phyloP scores from a whole-genome alignment of 73 alveolate genomes.

The Paramecium tetraurelia region DNA sequence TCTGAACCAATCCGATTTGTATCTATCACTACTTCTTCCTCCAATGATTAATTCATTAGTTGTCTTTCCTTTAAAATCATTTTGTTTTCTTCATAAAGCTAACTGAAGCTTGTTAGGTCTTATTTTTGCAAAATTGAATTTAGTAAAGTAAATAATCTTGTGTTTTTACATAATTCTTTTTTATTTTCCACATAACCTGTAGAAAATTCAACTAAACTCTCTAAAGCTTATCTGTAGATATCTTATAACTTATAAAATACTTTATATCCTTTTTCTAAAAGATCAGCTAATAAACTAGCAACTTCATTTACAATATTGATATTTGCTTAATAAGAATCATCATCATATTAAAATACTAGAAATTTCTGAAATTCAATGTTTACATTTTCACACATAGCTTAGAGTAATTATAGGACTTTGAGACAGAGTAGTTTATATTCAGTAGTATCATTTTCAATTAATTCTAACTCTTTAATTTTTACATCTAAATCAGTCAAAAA shows the following conservation, averaged over 20 bases:
- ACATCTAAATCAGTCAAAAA: background rate
- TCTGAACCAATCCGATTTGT: background rate
- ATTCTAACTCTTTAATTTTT: background rate
- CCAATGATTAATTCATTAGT: background rate
- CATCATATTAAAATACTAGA: background rate
- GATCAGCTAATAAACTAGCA: background rate
- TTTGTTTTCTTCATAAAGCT: background rate
- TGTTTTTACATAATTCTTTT: conserved; percentile 2
- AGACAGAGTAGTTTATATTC: background rate
- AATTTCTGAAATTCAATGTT: conserved; percentile 2
- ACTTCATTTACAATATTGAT: conserved; percentile 33
- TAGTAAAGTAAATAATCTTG: conserved; percentile 20
- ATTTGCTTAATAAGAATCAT: conserved; percentile 33
- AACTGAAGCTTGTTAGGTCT: background rate
- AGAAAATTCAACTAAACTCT: conserved; percentile 26
- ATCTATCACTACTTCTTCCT: background rate
- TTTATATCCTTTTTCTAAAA: background rate
- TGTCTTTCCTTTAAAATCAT: background rate
- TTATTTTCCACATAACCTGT: conserved; percentile 8
- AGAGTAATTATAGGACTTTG: background rate
- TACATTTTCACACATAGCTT: conserved; percentile 28
- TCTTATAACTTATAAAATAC: background rate
- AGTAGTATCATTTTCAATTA: background rate
- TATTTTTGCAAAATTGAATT: background rate
- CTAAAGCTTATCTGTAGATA: background rate